These are phyloP conservation scores for Suillus lakei DNA, from an alignment of 768 basidiomycete species.

Conservation along the genomic window DNA sequence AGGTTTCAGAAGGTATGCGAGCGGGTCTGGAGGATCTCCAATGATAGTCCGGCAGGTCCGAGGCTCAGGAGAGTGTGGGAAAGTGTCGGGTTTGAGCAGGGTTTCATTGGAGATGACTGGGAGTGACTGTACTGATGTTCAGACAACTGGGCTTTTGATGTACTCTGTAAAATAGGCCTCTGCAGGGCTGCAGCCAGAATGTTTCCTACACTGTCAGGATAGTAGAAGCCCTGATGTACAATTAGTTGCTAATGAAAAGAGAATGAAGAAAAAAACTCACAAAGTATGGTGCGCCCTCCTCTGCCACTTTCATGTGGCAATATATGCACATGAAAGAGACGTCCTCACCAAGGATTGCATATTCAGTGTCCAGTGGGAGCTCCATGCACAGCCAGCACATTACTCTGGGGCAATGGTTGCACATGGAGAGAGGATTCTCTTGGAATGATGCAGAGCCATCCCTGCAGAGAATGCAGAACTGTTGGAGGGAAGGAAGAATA, in stretches of 20 bases:
- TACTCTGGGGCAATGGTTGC: neutral
- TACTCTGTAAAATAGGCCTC: no score
- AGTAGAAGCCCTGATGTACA: neutral
- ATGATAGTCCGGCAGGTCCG: no score
- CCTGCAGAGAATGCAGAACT: neutral
- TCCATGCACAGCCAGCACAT: neutral
- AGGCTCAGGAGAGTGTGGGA: no score
- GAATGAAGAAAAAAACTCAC: slow-evolving; percentile 1
- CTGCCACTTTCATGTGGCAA: neutral
- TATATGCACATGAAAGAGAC: neutral
- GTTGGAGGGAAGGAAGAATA: neutral
- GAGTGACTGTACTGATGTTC: no score
- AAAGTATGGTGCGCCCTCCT: neutral
- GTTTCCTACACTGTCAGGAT: no score
- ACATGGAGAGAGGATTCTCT: neutral
- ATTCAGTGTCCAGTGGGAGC: no score
- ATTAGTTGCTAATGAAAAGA: neutral
- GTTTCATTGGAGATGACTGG: no score
- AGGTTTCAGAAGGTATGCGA: no score
- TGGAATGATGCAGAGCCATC: neutral
- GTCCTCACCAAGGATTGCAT: neutral
- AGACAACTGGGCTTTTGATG: no score
- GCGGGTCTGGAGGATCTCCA: no score
- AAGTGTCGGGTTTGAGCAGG: no score
- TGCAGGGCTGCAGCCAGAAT: no score